Conservation (phyloP, 345 rosid genomes). For the Gossypioides kirkii region DNA sequence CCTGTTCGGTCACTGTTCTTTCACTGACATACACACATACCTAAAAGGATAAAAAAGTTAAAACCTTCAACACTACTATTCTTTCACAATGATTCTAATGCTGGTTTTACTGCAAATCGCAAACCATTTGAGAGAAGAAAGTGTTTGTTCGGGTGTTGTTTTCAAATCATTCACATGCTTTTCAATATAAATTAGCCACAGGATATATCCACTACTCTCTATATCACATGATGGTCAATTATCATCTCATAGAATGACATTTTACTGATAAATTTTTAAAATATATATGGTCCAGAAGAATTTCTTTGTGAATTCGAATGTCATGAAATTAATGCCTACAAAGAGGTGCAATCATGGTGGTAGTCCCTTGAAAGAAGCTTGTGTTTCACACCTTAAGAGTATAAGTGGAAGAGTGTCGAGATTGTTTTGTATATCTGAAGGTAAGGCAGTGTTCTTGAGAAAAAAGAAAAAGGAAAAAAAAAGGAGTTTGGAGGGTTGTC, state of each 20-base stretch:
- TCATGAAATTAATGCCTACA: conserved; percentile 23
- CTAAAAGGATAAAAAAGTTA: too few species aligned
- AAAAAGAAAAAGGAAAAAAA: background rate
- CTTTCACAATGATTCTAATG: conserved; percentile 9
- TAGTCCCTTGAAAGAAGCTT: conserved; percentile 42
- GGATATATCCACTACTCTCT: conserved; percentile 26
- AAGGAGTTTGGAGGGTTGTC: conserved; percentile 38
- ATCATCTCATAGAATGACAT: conserved; percentile 36
- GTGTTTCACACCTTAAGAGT: conserved; percentile 34
- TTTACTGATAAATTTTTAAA: conserved; percentile 8
- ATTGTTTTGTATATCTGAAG: background rate
- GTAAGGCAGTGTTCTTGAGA: conserved; percentile 14
- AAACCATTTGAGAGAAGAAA: background rate
- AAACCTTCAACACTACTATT: background rate
- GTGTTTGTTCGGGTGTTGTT: conserved; percentile 1
- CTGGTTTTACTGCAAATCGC: background rate
- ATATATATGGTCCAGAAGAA: conserved; percentile 21
- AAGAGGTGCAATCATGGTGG: conserved; percentile 38
- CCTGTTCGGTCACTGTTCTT: conserved; percentile 1
- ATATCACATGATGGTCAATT: conserved; percentile 43
- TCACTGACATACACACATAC: too few species aligned
- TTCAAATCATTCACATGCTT: conserved; percentile 3
- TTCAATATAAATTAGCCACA: conserved; percentile 19
- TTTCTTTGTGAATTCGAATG: conserved; percentile 15
- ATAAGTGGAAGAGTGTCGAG: conserved; percentile 7